phyloP scores from a whole-genome alignment of 2,329 filamentous ascomycete species.

The Diaporthe sp. region DNA sequence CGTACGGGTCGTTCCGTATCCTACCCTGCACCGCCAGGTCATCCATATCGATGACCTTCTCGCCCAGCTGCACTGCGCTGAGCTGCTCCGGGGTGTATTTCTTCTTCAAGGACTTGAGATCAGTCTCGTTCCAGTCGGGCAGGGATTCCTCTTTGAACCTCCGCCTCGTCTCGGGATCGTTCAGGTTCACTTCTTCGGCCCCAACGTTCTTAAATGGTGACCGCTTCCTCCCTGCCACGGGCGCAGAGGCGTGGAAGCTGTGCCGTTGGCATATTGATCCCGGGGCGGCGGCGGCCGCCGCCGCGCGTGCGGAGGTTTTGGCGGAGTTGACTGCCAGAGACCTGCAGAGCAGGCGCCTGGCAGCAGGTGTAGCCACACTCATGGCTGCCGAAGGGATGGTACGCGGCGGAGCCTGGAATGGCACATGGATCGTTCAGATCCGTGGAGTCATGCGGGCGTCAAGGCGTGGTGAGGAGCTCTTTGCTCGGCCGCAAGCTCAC shows the following conservation, averaged over 20 bases:
- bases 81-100: slow-evolving; percentile 87
- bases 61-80: slow-evolving; percentile 84
- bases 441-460: slow-evolving; percentile 10
- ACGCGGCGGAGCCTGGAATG: slow-evolving; percentile 39
- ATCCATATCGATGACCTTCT: slow-evolving; percentile 79
- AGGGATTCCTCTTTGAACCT: slow-evolving; percentile 64
- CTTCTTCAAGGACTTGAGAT: slow-evolving; percentile 72
- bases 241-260: slow-evolving; percentile 66
- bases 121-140: slow-evolving; percentile 75
- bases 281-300: slow-evolving; percentile 42
- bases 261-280: slow-evolving; percentile 51
- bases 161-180: slow-evolving; percentile 56
- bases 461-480: slow-evolving; percentile 25
- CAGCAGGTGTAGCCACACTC: slow-evolving; percentile 67
- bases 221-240: slow-evolving; percentile 57
- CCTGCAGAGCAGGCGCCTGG: slow-evolving; percentile 66
- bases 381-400: slow-evolving; percentile 54
- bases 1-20: slow-evolving; percentile 79
- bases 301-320: slow-evolving; percentile 43
- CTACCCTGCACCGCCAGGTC: slow-evolving; percentile 82
- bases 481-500: slow-evolving; percentile 38
- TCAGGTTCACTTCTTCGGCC: slow-evolving; percentile 66
- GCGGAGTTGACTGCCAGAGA: slow-evolving; percentile 56
- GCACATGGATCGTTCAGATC: slow-evolving; percentile 31
- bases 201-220: slow-evolving; percentile 67